These are phyloP conservation scores for Colletotrichum scovillei DNA, from an alignment of 2,329 filamentous ascomycete species.

Conservation along the genomic window DNA sequence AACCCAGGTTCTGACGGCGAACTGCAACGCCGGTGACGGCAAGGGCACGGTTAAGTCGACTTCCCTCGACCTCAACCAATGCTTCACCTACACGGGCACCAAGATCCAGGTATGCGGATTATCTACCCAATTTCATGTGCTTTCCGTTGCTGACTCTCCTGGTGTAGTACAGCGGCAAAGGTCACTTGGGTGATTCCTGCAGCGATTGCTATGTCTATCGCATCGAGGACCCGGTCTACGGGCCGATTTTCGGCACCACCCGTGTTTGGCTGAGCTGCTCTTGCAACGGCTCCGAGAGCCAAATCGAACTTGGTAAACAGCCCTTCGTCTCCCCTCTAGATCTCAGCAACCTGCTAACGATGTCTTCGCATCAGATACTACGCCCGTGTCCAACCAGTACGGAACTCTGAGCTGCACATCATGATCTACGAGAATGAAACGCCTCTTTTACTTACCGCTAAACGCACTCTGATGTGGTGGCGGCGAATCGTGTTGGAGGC, in stretches of 20 bases:
- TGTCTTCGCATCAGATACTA: neutral
- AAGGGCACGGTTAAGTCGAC: conserved; percentile 16
- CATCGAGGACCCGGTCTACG: conserved; percentile 21
- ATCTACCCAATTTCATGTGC: conserved; percentile 14
- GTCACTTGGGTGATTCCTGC: conserved; percentile 42
- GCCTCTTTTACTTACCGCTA: neutral
- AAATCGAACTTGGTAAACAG: conserved; percentile 23
- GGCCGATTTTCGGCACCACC: conserved; percentile 18
- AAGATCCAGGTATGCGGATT: conserved; percentile 14
- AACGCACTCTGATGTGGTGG: neutral
- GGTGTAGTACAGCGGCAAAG: conserved; percentile 20
- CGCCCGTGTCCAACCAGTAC: neutral
- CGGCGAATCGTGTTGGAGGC: neutral
- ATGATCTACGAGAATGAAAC: neutral
- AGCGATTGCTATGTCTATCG: conserved; percentile 34
- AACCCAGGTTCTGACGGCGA: conserved; percentile 24
- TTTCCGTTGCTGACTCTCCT: neutral
- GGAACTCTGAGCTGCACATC: conserved; percentile 12
- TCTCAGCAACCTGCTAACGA: neutral
- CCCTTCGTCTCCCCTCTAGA: rapidly evolving
- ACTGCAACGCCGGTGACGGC: conserved; percentile 27
- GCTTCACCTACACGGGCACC: conserved; percentile 13
- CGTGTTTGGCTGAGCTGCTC: conserved; percentile 27
- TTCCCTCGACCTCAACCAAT: conserved; percentile 27
- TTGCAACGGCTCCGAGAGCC: conserved; percentile 18